Evolutionary conservation across 176 grass and related monocot genomes (phyloP), one percentile per base, ranked within the genome.

Genomic region (Stipa capillata): DNA sequence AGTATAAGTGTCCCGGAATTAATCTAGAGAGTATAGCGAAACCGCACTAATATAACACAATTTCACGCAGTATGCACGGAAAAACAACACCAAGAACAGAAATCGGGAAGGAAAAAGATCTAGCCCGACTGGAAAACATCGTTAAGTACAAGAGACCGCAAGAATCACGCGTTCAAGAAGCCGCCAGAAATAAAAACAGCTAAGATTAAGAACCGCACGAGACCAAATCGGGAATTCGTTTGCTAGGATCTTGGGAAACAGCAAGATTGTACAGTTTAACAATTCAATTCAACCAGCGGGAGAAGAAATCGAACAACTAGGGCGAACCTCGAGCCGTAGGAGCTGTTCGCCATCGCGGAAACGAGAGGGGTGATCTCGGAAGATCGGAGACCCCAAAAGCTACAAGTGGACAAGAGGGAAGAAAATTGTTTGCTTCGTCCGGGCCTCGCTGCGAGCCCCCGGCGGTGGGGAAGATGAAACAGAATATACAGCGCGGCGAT

Each of bases 301-400:
- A 4, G 9, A 20, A 32, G 4, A 52, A 31, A 59, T n/a, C 37
- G 10, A 27, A 25, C 27, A 36, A 32, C 27, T 31, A 65, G 74
- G 61, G 45, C 58, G 68, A 57, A 69, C 81, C 86, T 87, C 10
- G 92, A 87, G 52, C 86, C 85, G 37, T 89, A 89, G 49, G 82
- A 45, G 41, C 52, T 75, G 79, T 47, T 91, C 76, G 89, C 83
- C 92, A 94, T 94, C 17, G 42, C 27, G 70, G 13, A 31, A 73
- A 11, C 8, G 37, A 52, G 37, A 53, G 66, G 17, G 52, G 79
- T 1, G 32, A 62, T 12, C 10, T 6, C 49, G 7, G 65, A 42
- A 27, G 56, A 23, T 29, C 28, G 20, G 15, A 28, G 45, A 34
- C 11, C 21, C 20, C 6, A 3, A 5, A 5, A 18, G n/a, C 5